Evolutionary conservation across 768 basidiomycete genomes (phyloP), one percentile per base, ranked within the genome.

Genomic region (Galerina marginata): DNA sequence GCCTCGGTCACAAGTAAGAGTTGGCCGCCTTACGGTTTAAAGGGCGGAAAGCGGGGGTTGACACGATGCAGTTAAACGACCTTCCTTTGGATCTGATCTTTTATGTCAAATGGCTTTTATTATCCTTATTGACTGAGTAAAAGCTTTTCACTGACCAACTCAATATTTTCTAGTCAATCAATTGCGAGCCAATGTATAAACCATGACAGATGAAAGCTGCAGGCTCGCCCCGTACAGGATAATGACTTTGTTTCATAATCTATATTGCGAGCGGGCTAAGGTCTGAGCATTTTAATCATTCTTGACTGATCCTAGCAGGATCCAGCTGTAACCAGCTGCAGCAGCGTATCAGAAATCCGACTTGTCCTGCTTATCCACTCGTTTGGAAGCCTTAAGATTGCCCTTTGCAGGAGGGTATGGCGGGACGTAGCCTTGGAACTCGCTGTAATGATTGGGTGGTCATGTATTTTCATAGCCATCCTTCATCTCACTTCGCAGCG

Each of bases 11-110:
- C 74, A 76, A 70, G 74, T 66, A 76, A 79, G 85, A 36, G 87
- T 84, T 88, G 89, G 88, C 90, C 84, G 78, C 83, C 83, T 42
- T 20, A 39, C 15, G 51, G 37, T 86, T 86, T 87, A 89, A 88
- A 91, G 86, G 79, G 79, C 79, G 83, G 79, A 72, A 88, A 80
- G 85, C 79, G 84, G 85, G 83, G 89, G 89, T 89, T 72, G 88
- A 80, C 80, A 77, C 78, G 72, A 84, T 92, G 90, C 80, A 81
- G 89, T 72, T 75, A 68, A 79, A 84, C 75, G 80, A 86, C 86
- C 90, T 90, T 92, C 89, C 89, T 88, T 90, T 89, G 90, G 89
- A 91, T 91, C 90, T 91, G 90, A 91, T 74, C 76, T 71, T 68
- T 61, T 51, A 48, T 37, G 57, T 55, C 53, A 56, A 56, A 62